Base-by-base conservation (phyloP, 257 asterid species). In the Mentha longifolia region DNA sequence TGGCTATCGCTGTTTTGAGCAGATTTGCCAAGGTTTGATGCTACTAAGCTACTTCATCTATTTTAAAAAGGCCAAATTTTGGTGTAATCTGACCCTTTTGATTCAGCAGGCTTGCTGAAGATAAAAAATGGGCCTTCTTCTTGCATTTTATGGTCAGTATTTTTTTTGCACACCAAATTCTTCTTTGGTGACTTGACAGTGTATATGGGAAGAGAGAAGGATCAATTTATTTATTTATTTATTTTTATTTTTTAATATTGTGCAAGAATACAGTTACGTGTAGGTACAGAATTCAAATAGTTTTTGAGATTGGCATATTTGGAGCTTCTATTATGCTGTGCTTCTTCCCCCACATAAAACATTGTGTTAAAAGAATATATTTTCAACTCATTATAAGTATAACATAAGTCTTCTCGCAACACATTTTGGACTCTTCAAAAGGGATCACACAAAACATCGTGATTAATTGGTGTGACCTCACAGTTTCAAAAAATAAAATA, bases 91-190 rank as follows among this genome's bases (percentile, higher is more conserved):
- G 51, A 4, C 51, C 39, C 39, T 14, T 46, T 35, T n/a, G 25
- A 55, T 31, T 31, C 49, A 31, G 30, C 67, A 61, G 67, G 68
- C 61, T 60, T 65, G 49, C 19, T 66, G 81, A 72, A 60, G 78
- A 60, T 33, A 5, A 50, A 28, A 5, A 50, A 28, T 28, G 31
- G 31, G 31, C 31, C 31, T 1, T 28, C 31, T 28, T 28, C 2
- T 28, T 28, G 3, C 31, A 28, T 28, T 28, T 28, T 28, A 39
- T 39, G 10, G 43, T 1, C 10, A 39, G 1, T 6, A 6, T 39
- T 37, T 5, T 37, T 5, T 37, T 37, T 37, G 42, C 42, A 37
- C 42, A 4, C 35, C 60, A 10, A 54, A 11, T 9, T 9, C 33
- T 54, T 20, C 54, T 47, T 0, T n/a, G 20, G 20, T 47, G 22